phyloP scores from a whole-genome alignment of 352 stramenopile species.

The Nothophytophthora sp. region DNA sequence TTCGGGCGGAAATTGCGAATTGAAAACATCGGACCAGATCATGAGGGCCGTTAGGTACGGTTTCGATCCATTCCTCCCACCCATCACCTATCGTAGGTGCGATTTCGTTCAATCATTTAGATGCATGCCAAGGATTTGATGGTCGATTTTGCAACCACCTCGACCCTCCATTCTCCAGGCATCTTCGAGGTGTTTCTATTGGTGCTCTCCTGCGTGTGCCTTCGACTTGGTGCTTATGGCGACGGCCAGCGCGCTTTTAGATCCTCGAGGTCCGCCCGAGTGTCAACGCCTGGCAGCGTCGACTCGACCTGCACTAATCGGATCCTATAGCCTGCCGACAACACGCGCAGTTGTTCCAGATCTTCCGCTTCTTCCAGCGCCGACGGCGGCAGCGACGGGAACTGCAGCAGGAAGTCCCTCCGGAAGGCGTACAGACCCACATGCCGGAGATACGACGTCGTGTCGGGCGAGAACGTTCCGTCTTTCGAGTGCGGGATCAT shows the following conservation, averaged over 20 bases:
- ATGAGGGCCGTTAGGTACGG: neutral
- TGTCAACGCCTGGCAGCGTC: conserved; percentile 72
- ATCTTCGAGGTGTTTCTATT: too few species aligned
- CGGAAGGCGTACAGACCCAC: conserved; percentile 85
- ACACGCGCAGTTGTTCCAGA: conserved; percentile 83
- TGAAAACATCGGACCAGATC: conserved; percentile 20
- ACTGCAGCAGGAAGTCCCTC: conserved; percentile 68
- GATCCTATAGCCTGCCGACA: conserved; percentile 79
- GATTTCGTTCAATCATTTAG: conserved; percentile 1
- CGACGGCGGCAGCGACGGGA: conserved; percentile 56
- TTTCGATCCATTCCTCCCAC: neutral
- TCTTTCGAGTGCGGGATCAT: conserved; percentile 80
- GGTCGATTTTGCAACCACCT: neutral
- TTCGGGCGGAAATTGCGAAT: conserved; percentile 8
- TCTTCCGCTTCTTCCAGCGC: conserved; percentile 67
- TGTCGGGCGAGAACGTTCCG: conserved; percentile 49
- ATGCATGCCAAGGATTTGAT: neutral
- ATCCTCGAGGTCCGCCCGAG: conserved; percentile 56
- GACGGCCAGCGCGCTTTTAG: conserved; percentile 44
- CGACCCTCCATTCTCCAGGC: too few species aligned
- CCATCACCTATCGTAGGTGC: neutral
- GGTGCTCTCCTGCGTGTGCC: neutral
- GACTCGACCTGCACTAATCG: conserved; percentile 61
- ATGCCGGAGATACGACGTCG: conserved; percentile 64
- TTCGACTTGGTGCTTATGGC: neutral